A percentile compares a stretch with the other conserved stretches of the same genome.
phyloP scores from a whole-genome alignment of 2,329 filamentous ascomycete genomes.

The Fusarium nematophilum region DNA sequence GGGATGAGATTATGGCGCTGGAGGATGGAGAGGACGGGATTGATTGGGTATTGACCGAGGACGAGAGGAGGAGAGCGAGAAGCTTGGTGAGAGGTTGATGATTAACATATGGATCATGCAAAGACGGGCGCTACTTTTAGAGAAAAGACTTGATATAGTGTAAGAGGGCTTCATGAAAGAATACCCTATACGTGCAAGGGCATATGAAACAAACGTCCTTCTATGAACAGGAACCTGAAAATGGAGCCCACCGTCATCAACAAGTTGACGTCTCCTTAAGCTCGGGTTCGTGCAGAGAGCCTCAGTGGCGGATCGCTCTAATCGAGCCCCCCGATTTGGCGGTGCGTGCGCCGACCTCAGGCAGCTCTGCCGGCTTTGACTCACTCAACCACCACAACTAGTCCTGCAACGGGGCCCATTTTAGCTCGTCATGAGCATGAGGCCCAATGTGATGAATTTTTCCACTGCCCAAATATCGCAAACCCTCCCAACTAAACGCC shows the following conservation, averaged over 20 bases:
- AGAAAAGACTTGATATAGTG: constrained; percentile 24
- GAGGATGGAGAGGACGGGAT: constrained; percentile 70
- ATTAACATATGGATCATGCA: constrained; percentile 13
- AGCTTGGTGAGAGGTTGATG: constrained; percentile 65
- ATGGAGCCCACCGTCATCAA: neutral
- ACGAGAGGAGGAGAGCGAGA: constrained; percentile 80
- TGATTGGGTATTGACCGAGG: constrained; percentile 76
- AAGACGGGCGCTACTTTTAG: constrained; percentile 17
- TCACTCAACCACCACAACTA: constrained; percentile 39
- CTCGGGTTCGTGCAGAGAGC: no score
- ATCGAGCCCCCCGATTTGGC: constrained; percentile 20
- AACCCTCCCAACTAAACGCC: constrained; percentile 22
- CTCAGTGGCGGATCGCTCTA: constrained; percentile 1
- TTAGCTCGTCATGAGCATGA: constrained; percentile 43
- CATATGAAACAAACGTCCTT: no score
- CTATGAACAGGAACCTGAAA: neutral
- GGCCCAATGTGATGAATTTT: constrained; percentile 42
- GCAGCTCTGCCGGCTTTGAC: constrained; percentile 7
- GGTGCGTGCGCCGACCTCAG: constrained; percentile 24
- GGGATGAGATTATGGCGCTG: constrained; percentile 75
- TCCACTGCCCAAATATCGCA: constrained; percentile 39
- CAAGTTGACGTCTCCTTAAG: no score
- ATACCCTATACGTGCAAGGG: no score
- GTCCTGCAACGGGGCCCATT: constrained; percentile 31
- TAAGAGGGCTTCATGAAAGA: constrained; percentile 14